Conservation (phyloP, 352 stramenopile genomes). For the Pythium coloratum region DNA sequence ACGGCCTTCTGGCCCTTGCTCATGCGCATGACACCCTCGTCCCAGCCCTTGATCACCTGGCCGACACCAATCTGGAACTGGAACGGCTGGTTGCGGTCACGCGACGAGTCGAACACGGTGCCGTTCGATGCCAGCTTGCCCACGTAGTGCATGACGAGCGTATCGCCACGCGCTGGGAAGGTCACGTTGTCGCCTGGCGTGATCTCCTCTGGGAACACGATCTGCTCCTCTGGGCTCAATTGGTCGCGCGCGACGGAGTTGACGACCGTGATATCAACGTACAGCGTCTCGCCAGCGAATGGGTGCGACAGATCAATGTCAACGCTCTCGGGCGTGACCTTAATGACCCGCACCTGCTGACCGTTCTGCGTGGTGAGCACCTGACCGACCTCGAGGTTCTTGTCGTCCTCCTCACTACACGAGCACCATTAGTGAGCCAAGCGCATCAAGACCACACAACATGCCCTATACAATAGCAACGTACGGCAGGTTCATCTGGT, state of each 20-base stretch:
- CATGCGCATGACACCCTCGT: slow-evolving; percentile 95
- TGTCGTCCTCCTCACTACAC: slow-evolving; percentile 55
- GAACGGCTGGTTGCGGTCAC: slow-evolving; percentile 70
- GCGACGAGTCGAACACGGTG: slow-evolving; percentile 79
- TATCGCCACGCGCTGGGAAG: slow-evolving; percentile 70
- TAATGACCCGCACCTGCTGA: slow-evolving; percentile 63
- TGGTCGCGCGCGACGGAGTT: slow-evolving; percentile 52
- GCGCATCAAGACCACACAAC: not conserved
- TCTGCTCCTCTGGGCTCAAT: slow-evolving; percentile 50
- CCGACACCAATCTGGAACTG: slow-evolving; percentile 78
- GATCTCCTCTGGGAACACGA: slow-evolving; percentile 76
- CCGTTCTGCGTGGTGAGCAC: slow-evolving; percentile 61
- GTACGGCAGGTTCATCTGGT: slow-evolving; percentile 72
- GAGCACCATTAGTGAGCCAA: not conserved
- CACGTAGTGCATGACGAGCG: slow-evolving; percentile 85
- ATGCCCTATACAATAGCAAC: not conserved
- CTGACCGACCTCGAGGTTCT: slow-evolving; percentile 62
- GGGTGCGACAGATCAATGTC: slow-evolving; percentile 76
- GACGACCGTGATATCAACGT: slow-evolving; percentile 67
- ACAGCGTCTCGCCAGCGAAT: slow-evolving; percentile 79
- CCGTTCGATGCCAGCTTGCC: slow-evolving; percentile 65
- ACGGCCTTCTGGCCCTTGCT: slow-evolving; percentile 92
- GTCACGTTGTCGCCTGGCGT: slow-evolving; percentile 56
- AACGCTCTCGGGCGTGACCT: slow-evolving; percentile 65
- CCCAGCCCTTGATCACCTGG: slow-evolving; percentile 95